Evolutionary conservation across 2,329 filamentous ascomycete species (phyloP), one percentile per base, ranked within the genome.

Genomic region (Claviceps lovelessii): DNA sequence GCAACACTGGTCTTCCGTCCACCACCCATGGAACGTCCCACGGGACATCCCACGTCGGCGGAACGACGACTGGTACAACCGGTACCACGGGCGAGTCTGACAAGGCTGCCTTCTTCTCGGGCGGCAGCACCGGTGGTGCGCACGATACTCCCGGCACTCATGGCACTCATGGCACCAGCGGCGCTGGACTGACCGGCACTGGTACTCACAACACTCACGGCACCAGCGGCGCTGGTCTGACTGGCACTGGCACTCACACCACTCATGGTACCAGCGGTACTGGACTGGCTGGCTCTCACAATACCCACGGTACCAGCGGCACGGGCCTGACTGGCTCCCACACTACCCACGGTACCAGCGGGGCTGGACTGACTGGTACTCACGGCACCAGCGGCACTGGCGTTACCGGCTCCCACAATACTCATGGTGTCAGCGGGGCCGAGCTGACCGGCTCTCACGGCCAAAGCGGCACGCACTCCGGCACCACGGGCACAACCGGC

Each of bases 121-220:
- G 39, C 5, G 11, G 15, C 1, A 17, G 23, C 45, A 31, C 45
- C 1, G 8, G 8, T n/a, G 45, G 45, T 8, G 45, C 64, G 15
- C 70, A 72, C 5, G 56, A 55, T 9, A 55, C 53, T 23, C 56
- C 72, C 17, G 23, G 23, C 23, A 23, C 23, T 23, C 74, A 79
- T 62, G 60, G 58, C 9, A 39, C 48, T 3, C 33, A 9, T 0
- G 47, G 31, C 5, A 19, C n/a, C 13, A 35, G 17, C 13, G 47
- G 17, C n/a, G 23, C 29, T 17, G 46, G 44, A 15, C 13, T 46
- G 11, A 33, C 29, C 10, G 62, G 61, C 42, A 54, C 60, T 45
- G 23, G 23, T 3, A 23, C 23, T 23, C 60, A 61, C 49, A 57
- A 58, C 11, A 39, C 48, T 3, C 33, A 9, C 1, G 47, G 31